Conservation (phyloP, 495 filamentous ascomycete species). For the Xylona heveae region DNA sequence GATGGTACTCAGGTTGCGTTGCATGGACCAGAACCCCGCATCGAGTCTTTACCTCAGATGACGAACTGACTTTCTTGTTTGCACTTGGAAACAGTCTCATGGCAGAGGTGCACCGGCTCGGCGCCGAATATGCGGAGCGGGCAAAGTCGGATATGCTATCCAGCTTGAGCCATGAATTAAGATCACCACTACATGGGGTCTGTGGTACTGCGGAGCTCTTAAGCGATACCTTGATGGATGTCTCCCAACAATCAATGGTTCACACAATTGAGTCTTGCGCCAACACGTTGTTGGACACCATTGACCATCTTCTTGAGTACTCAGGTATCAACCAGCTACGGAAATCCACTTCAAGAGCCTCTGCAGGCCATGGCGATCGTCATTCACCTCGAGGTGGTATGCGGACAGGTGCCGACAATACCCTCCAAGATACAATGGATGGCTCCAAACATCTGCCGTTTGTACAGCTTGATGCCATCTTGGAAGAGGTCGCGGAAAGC, state of each 20-base stretch:
- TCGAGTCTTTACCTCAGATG: slow-evolving; percentile 23
- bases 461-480: slow-evolving; percentile 24
- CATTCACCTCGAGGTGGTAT: too few relatives aligned
- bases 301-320: slow-evolving; percentile 58
- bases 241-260: slow-evolving; percentile 38
- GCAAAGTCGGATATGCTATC: slow-evolving; percentile 52
- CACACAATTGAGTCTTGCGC: slow-evolving; percentile 58
- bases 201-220: slow-evolving; percentile 53
- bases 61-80: slow-evolving; percentile 31
- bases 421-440: too few relatives aligned
- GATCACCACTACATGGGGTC: slow-evolving; percentile 59
- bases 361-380: too few relatives aligned
- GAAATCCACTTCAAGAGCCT: too few relatives aligned
- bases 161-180: slow-evolving; percentile 56
- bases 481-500: slow-evolving; percentile 38
- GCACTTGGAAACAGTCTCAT: slow-evolving; percentile 39
- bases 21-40: slow-evolving; percentile 32
- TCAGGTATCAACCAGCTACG: slow-evolving; percentile 38
- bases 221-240: slow-evolving; percentile 26
- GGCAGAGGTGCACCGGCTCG: slow-evolving; percentile 32
- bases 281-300: slow-evolving; percentile 54
- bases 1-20: slow-evolving; percentile 50
- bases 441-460: slow-evolving; percentile 12
- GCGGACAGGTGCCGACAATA: too few relatives aligned
- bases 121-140: slow-evolving; percentile 25